A percentile compares a stretch with the other conserved stretches of the same genome.
phyloP scores from a whole-genome alignment of 2,329 filamentous ascomycete genomes.

The Colletotrichum ledebouriae region DNA sequence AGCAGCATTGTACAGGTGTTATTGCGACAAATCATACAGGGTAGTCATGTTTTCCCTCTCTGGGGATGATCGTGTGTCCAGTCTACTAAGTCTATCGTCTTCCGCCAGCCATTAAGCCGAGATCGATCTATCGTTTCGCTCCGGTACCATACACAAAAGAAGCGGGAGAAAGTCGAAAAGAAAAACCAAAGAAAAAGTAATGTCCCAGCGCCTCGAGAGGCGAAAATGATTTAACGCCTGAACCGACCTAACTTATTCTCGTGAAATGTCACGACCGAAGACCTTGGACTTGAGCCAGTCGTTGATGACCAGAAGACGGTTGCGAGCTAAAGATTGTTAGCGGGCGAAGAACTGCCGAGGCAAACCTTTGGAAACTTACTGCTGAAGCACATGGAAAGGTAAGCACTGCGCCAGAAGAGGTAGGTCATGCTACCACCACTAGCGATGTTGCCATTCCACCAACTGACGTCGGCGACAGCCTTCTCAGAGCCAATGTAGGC shows the following conservation, averaged over 20 bases:
- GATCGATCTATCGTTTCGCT: constrained; percentile 42
- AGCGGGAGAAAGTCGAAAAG: constrained; percentile 16
- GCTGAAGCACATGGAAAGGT: constrained; percentile 99
- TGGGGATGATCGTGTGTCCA: constrained; percentile 30
- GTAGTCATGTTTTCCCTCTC: constrained; percentile 31
- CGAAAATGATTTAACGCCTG: constrained; percentile 31
- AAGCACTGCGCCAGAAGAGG: constrained; percentile 98
- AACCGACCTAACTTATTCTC: constrained; percentile 69
- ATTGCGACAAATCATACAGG: constrained; percentile 40
- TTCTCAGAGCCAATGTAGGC: constrained; percentile 99
- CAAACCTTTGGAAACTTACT: constrained; percentile 72
- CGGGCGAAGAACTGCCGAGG: constrained; percentile 1
- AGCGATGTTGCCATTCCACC: constrained; percentile 97
- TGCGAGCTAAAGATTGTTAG: constrained; percentile 74
- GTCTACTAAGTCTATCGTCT: constrained; percentile 41
- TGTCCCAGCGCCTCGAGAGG: constrained; percentile 28
- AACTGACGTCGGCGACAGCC: constrained; percentile 96
- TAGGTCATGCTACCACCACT: constrained; percentile 95
- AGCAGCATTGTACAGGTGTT: constrained; percentile 42
- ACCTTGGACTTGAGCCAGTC: constrained; percentile 98
- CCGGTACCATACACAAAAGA: constrained; percentile 36
- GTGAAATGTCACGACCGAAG: constrained; percentile 94
- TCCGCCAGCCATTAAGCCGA: constrained; percentile 41
- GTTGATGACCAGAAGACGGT: constrained; percentile 90
- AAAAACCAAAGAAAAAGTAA: constrained; percentile 7